Percentiles rank a stretch among this genome's conserved stretches.
Evolutionary conservation across 2,329 filamentous ascomycete genomes (phyloP).

Genomic region (Paecilomyces dactylethromorphus): DNA sequence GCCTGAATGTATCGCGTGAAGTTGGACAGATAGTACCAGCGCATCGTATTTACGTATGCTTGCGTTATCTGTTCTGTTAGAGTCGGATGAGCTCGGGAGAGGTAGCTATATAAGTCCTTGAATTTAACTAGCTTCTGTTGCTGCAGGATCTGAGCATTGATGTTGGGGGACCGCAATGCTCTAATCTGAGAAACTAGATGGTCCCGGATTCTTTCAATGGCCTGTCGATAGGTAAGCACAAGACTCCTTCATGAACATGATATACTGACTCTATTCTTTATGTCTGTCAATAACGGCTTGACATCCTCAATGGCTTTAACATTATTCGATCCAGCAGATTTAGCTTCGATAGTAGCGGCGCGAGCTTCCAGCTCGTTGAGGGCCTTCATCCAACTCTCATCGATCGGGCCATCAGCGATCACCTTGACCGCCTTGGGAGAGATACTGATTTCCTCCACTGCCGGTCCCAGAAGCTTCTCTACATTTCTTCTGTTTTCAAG

Average conservation of each 20-base stretch:
- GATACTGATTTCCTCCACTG: conserved; percentile 87
- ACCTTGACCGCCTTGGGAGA: conserved; percentile 76
- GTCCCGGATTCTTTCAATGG: conserved; percentile 88
- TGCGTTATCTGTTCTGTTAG: conserved; percentile 84
- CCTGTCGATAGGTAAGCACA: conserved; percentile 34
- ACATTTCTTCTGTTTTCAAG: conserved; percentile 85
- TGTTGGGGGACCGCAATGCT: conserved; percentile 84
- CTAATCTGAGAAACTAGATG: conserved; percentile 94
- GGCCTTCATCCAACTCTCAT: conserved; percentile 80
- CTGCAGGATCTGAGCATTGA: conserved; percentile 95
- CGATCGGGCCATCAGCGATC: conserved; percentile 81
- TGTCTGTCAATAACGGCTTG: conserved; percentile 73
- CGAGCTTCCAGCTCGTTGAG: conserved; percentile 79
- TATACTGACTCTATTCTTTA: conserved; percentile 65
- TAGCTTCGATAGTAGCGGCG: conserved; percentile 64
- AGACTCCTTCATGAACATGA: background rate
- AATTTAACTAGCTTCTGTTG: conserved; percentile 85
- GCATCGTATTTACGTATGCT: conserved; percentile 97
- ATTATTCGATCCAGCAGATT: conserved; percentile 52
- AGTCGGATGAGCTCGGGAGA: conserved; percentile 73
- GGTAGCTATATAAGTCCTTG: conserved; percentile 80
- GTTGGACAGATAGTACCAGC: conserved; percentile 93
- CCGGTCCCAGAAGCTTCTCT: conserved; percentile 77
- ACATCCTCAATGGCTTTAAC: conserved; percentile 78
- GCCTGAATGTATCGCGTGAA: conserved; percentile 83